A percentile compares a stretch with the other conserved stretches of the same genome.
Evolutionary conservation across 805 yeast genomes (phyloP).

Genomic region (Schizosaccharomyces octosporus): DNA sequence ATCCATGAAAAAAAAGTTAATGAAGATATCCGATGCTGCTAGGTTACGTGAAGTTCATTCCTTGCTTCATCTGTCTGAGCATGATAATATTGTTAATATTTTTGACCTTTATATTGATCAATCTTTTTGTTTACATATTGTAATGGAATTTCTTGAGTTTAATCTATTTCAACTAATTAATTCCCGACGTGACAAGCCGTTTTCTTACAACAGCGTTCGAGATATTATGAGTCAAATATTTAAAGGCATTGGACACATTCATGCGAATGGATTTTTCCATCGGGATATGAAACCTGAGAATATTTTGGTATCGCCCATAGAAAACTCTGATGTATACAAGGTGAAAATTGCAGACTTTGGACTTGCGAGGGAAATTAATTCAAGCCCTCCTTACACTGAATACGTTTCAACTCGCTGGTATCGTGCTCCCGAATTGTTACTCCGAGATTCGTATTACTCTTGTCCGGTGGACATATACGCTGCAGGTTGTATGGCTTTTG

Average conservation of each 20-base stretch:
- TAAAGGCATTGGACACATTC: constrained; percentile 9
- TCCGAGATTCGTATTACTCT: constrained; percentile 61
- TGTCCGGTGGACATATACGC: constrained; percentile 95
- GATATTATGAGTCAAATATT: constrained; percentile 38
- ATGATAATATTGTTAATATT: constrained; percentile 45
- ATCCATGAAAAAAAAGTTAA: constrained; percentile 36
- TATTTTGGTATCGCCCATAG: constrained; percentile 26
- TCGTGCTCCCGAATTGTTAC: constrained; percentile 87
- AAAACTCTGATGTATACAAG: not conserved
- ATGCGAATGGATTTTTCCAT: constrained; percentile 25
- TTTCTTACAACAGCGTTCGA: not conserved
- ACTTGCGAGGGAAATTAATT: constrained; percentile 65
- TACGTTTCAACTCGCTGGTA: constrained; percentile 95
- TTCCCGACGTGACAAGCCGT: constrained; percentile 11
- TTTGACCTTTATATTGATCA: constrained; percentile 61
- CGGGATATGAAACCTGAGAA: constrained; percentile 90
- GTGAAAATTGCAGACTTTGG: constrained; percentile 84
- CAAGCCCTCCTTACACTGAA: constrained; percentile 76
- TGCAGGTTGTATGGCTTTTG: constrained; percentile 81
- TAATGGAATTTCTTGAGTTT: constrained; percentile 74
- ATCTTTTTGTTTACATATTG: constrained; percentile 38
- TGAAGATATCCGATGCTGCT: constrained; percentile 29
- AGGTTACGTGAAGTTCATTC: constrained; percentile 17
- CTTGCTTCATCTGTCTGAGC: constrained; percentile 30
- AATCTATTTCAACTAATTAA: constrained; percentile 57